phyloP scores from a whole-genome alignment of 441 rosid genomes.

The Populus hybrid region DNA sequence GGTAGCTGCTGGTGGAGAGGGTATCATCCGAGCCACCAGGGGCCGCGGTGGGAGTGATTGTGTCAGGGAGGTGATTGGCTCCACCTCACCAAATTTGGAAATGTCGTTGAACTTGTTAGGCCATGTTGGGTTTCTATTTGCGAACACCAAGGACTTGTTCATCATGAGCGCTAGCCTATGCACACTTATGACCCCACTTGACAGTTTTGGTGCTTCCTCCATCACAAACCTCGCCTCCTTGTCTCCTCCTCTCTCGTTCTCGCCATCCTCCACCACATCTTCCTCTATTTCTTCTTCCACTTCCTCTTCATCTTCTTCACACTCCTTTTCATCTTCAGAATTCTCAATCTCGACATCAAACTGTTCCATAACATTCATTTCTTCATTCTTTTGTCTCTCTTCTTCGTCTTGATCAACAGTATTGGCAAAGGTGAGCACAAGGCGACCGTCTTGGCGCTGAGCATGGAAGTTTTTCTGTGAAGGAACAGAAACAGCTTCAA shows the following conservation, averaged over 20 bases:
- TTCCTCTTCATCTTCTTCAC: slow-evolving; percentile 25
- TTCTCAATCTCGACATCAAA: slow-evolving; percentile 29
- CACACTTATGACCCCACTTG: slow-evolving; percentile 30
- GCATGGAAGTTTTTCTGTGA: slow-evolving; percentile 66
- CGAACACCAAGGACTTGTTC: slow-evolving; percentile 46
- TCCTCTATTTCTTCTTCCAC: slow-evolving; percentile 22
- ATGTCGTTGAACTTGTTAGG: slow-evolving; percentile 28
- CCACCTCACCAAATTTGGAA: slow-evolving; percentile 18
- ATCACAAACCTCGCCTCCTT: too few relatives aligned
- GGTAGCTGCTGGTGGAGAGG: slow-evolving; percentile 26
- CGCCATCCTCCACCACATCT: slow-evolving; percentile 3
- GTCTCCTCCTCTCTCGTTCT: slow-evolving; percentile 9
- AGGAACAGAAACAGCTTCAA: slow-evolving; percentile 78
- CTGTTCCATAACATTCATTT: slow-evolving; percentile 18
- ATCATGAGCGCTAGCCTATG: slow-evolving; percentile 52
- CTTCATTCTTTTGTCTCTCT: slow-evolving; percentile 4
- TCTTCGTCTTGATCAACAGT: slow-evolving; percentile 12
- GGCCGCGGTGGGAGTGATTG: slow-evolving; percentile 59
- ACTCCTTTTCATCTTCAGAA: slow-evolving; percentile 18
- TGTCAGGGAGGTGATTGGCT: slow-evolving; percentile 28
- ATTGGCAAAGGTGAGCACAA: slow-evolving; percentile 58
- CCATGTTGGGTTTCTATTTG: slow-evolving; percentile 47
- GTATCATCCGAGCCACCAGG: slow-evolving; percentile 37
- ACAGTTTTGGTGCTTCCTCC: slow-evolving; percentile 35
- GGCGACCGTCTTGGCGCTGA: slow-evolving; percentile 79